phyloP scores from a whole-genome alignment of 2,329 filamentous ascomycete species.

The Cylindrodendrum hubeiense region DNA sequence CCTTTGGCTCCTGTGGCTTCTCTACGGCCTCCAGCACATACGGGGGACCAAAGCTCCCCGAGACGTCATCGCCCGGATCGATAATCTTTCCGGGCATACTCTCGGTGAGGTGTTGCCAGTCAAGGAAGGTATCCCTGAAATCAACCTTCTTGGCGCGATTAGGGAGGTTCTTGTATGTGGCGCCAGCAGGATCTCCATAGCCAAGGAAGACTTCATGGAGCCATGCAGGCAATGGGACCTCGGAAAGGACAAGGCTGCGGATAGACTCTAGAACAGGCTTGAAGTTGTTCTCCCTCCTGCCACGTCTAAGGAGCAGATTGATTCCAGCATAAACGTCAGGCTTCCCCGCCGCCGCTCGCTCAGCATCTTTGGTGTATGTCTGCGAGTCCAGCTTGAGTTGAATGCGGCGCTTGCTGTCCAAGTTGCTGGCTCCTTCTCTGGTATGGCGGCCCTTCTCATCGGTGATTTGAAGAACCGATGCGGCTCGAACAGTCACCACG shows the following conservation, averaged over 20 bases:
- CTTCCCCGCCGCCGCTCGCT: slow-evolving; percentile 73
- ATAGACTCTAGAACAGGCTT: slow-evolving; percentile 94
- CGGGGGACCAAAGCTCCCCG: slow-evolving; percentile 84
- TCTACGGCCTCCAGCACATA: slow-evolving; percentile 82
- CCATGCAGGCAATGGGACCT: slow-evolving; percentile 90
- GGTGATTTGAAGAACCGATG: slow-evolving; percentile 86
- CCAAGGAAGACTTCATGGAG: slow-evolving; percentile 98
- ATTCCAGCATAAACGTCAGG: slow-evolving; percentile 85
- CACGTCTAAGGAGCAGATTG: slow-evolving; percentile 87
- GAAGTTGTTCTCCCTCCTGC: slow-evolving; percentile 96
- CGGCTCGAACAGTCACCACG: slow-evolving; percentile 79
- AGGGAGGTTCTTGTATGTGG: slow-evolving; percentile 84
- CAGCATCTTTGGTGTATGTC: slow-evolving; percentile 83
- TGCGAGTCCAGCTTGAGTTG: slow-evolving; percentile 84
- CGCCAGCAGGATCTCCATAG: slow-evolving; percentile 91
- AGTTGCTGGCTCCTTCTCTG: slow-evolving; percentile 69
- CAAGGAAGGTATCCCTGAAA: slow-evolving; percentile 92
- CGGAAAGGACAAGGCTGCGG: slow-evolving; percentile 84
- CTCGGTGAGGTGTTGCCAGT: slow-evolving; percentile 94
- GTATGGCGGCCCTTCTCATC: slow-evolving; percentile 86
- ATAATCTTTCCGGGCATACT: slow-evolving; percentile 90
- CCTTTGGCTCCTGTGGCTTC: slow-evolving; percentile 62
- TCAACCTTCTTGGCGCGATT: slow-evolving; percentile 85
- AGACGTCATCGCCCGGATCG: slow-evolving; percentile 79
- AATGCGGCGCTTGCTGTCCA: slow-evolving; percentile 79